phyloP scores from a whole-genome alignment of 306 rosid genomes.

The Prunus mume region DNA sequence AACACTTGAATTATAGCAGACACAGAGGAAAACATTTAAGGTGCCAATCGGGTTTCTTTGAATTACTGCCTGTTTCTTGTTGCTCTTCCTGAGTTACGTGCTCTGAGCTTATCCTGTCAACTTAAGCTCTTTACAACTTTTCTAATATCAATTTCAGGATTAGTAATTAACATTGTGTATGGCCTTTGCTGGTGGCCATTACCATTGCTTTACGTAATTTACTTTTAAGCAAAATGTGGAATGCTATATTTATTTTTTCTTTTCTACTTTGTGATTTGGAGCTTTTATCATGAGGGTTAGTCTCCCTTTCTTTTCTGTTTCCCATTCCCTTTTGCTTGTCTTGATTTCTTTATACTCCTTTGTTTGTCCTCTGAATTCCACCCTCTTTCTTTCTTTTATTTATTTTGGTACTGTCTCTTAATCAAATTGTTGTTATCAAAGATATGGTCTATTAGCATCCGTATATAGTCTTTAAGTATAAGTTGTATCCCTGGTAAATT shows the following conservation, averaged over 20 bases:
- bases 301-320: neutral
- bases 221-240: constrained; percentile 8
- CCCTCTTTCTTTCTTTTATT: neutral
- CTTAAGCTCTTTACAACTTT: neutral
- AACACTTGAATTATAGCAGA: neutral
- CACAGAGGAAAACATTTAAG: neutral
- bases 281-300: neutral
- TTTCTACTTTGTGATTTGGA: neutral
- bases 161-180: neutral
- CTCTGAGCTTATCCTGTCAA: neutral
- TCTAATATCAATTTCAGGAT: neutral
- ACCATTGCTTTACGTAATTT: neutral
- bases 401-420: neutral
- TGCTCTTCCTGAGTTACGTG: neutral
- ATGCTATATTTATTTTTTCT: neutral
- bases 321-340: neutral
- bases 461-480: neutral
- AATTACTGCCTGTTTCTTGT: neutral
- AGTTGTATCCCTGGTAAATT: neutral
- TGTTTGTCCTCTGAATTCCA: neutral
- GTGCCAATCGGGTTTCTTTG: neutral
- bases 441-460: neutral
- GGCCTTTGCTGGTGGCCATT: constrained; percentile 1
- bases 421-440: neutral
- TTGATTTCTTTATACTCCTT: neutral